phyloP scores from a whole-genome alignment of 768 basidiomycete genomes.

The Leccinum boreale region DNA sequence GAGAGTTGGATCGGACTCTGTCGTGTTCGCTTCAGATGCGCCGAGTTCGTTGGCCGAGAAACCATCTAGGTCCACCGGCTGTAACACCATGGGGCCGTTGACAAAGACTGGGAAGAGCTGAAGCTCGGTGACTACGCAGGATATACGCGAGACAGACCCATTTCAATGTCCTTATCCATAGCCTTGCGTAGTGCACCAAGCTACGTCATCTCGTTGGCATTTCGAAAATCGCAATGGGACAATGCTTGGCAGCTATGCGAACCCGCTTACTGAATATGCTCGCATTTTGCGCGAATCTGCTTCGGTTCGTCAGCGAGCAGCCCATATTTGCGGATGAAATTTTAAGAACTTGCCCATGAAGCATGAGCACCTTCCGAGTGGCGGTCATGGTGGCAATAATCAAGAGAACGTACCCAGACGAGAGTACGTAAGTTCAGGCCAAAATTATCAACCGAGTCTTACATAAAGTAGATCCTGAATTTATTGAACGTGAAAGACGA shows the following conservation, averaged over 20 bases:
- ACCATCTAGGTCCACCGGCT: constrained; percentile 56
- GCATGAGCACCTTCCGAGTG: constrained; percentile 40
- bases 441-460: neutral
- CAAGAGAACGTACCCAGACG: neutral
- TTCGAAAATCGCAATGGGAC: neutral
- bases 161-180: constrained; percentile 59
- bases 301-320: constrained; percentile 1
- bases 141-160: constrained; percentile 41
- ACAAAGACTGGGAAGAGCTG: constrained; percentile 53
- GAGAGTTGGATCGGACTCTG: constrained; percentile 46
- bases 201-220: constrained; percentile 32
- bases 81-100: constrained; percentile 65
- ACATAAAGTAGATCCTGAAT: neutral
- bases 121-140: neutral
- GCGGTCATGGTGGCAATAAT: constrained; percentile 14
- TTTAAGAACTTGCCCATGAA: constrained; percentile 39
- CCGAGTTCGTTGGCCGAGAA: constrained; percentile 31
- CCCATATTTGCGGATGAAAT: neutral
- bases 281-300: constrained; percentile 72
- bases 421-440: neutral
- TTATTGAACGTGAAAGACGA: neutral
- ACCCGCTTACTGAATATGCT: constrained; percentile 71
- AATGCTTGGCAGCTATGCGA: constrained; percentile 18
- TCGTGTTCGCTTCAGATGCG: constrained; percentile 34
- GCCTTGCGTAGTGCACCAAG: constrained; percentile 72